Evolutionary conservation across 164 flowering plant species (phyloP).

Genomic region (Warburgia ugandensis): DNA sequence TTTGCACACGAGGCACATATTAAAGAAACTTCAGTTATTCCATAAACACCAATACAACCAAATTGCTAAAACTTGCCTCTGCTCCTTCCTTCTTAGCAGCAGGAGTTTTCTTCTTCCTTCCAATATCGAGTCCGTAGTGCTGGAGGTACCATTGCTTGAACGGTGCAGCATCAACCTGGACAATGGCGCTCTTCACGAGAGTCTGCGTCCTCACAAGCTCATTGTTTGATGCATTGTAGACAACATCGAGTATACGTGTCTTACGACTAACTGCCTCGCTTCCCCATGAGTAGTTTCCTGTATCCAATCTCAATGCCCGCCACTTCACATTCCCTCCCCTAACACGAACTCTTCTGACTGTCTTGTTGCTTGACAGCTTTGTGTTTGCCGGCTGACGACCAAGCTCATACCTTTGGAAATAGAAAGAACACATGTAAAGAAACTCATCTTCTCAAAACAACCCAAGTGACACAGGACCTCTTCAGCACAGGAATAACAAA

Average conservation of each 20-base stretch:
- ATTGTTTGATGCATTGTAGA: constrained; percentile 13
- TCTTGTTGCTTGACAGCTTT: constrained; percentile 13
- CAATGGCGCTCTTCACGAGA: constrained; percentile 9
- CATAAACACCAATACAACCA: constrained; percentile 4
- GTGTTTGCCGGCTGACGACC: constrained; percentile 11
- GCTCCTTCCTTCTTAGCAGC: neutral
- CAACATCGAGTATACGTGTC: constrained; percentile 11
- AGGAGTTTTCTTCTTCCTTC: constrained; percentile 9
- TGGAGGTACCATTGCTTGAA: constrained; percentile 11
- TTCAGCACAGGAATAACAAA: too few relatives aligned
- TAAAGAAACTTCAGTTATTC: neutral
- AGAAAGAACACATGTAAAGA: neutral
- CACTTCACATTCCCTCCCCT: constrained; percentile 13
- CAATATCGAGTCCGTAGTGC: constrained; percentile 11
- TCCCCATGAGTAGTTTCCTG: constrained; percentile 14
- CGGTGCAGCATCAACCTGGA: constrained; percentile 12
- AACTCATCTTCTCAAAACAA: too few relatives aligned
- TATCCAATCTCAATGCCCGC: constrained; percentile 10
- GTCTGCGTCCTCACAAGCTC: constrained; percentile 13
- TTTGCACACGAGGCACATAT: neutral
- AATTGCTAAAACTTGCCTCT: too few relatives aligned
- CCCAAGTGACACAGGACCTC: too few relatives aligned
- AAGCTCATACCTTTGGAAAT: constrained; percentile 7
- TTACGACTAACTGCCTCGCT: constrained; percentile 13
- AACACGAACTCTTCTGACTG: constrained; percentile 10